Evolutionary conservation across 2,329 filamentous ascomycete genomes (phyloP).

Genomic region (Penicillium janthinellum): DNA sequence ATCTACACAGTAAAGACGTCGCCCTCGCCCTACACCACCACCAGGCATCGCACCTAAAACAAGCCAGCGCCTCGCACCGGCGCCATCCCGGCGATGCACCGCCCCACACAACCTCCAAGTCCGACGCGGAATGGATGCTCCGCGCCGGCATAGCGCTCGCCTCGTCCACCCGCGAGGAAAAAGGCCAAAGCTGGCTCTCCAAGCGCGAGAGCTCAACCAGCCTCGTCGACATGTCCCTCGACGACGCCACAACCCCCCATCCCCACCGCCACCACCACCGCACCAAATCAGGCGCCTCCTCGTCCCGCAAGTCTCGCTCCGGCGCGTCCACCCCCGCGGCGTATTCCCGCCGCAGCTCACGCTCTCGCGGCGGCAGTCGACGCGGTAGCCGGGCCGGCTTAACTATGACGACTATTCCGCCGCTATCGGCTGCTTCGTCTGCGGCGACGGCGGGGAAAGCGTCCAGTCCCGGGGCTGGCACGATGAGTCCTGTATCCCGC

Average conservation of each 20-base stretch:
- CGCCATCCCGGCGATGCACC: conserved; percentile 9
- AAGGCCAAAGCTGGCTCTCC: conserved; percentile 64
- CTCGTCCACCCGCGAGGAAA: conserved; percentile 59
- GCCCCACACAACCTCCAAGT: conserved; percentile 11
- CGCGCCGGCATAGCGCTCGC: conserved; percentile 60
- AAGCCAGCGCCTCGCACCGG: conserved; percentile 8
- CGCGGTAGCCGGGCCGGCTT: conserved; percentile 38
- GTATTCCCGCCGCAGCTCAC: conserved; percentile 36
- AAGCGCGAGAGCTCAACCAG: conserved; percentile 59
- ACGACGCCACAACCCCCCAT: conserved; percentile 31
- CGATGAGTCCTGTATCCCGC: conserved; percentile 18
- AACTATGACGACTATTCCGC: conserved; percentile 36
- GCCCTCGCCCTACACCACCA: conserved; percentile 30
- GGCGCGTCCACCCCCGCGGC: conserved; percentile 40
- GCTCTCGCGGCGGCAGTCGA: conserved; percentile 36
- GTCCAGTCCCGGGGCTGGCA: conserved; percentile 10
- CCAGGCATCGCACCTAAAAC: conserved; percentile 12
- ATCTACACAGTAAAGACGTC: conserved; percentile 31
- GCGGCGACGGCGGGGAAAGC: conserved; percentile 1
- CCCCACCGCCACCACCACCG: conserved; percentile 27
- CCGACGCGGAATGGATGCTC: conserved; percentile 60
- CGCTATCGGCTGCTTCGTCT: conserved; percentile 6
- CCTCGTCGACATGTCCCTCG: conserved; percentile 46
- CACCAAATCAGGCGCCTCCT: conserved; percentile 27
- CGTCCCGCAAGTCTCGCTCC: conserved; percentile 33